These are phyloP conservation scores for Cryptosporidium andersoni DNA, from an alignment of 169 alveolate species.

Conservation along the genomic window DNA sequence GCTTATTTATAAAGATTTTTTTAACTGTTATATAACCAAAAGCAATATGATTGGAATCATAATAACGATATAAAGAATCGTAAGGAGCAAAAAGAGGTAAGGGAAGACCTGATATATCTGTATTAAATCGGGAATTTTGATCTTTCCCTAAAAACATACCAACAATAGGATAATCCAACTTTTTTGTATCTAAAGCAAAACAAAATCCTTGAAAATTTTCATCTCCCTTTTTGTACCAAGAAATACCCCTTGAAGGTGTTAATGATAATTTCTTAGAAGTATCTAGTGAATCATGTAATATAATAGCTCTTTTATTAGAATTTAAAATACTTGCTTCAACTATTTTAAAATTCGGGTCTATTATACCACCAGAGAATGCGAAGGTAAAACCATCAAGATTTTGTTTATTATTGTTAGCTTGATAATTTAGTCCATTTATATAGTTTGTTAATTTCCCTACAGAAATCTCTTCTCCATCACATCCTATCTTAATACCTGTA, in stretches of 20 bases:
- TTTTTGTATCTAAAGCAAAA: conserved; percentile 40
- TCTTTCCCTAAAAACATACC: conserved; percentile 42
- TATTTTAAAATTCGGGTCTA: no score
- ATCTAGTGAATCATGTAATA: no score
- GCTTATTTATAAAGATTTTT: conserved; percentile 15
- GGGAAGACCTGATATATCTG: no score
- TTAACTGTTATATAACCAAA: conserved; percentile 49
- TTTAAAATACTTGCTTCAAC: no score
- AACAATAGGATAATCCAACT: not conserved
- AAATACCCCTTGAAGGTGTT: not conserved
- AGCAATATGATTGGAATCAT: conserved; percentile 34
- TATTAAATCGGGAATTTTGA: conserved; percentile 1
- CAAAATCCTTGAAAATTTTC: conserved; percentile 58
- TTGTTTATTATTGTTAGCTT: conserved; percentile 9
- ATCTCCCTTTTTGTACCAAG: conserved; percentile 15
- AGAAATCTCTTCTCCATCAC: conserved; percentile 58
- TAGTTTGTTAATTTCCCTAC: conserved; percentile 37
- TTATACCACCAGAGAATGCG: no score
- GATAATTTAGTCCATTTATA: conserved; percentile 1
- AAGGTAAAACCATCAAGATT: no score
- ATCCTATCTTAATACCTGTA: conserved; percentile 35
- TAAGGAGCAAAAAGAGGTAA: no score
- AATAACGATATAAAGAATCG: not conserved
- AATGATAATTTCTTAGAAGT: no score
- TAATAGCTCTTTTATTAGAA: no score